Conservation (phyloP, 208 protist genomes). For the Leishmania mexicana region DNA sequence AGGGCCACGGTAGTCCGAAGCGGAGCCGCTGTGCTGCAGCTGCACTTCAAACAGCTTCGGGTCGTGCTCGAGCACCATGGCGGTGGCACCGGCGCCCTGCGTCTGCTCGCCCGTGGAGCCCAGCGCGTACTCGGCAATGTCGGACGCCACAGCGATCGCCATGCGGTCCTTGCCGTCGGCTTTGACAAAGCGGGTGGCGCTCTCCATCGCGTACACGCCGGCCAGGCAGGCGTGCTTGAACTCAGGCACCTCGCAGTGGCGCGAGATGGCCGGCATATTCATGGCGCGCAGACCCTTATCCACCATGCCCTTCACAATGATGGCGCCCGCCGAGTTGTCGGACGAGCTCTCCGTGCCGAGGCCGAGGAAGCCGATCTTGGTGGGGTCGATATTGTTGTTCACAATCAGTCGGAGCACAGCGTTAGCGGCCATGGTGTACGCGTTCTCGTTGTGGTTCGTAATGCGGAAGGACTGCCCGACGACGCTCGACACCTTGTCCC, state of each 20-base stretch:
- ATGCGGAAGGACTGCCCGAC: slow-evolving; percentile 91
- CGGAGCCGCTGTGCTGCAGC: slow-evolving; percentile 70
- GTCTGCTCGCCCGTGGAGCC: slow-evolving; percentile 92
- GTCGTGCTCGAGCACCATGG: slow-evolving; percentile 81
- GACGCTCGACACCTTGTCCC: slow-evolving; percentile 88
- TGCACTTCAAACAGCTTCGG: slow-evolving; percentile 82
- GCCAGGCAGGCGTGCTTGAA: slow-evolving; percentile 94
- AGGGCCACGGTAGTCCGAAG: slow-evolving; percentile 89
- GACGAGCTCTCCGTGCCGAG: slow-evolving; percentile 90
- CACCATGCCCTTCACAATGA: slow-evolving; percentile 92
- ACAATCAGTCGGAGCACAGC: slow-evolving; percentile 89
- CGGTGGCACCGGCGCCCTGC: slow-evolving; percentile 85
- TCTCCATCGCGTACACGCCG: slow-evolving; percentile 90
- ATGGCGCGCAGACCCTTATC: slow-evolving; percentile 81
- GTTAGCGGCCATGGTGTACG: slow-evolving; percentile 92
- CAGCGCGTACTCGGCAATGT: slow-evolving; percentile 91
- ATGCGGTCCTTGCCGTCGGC: slow-evolving; percentile 70
- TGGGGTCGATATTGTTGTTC: slow-evolving; percentile 85
- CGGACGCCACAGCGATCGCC: slow-evolving; percentile 88
- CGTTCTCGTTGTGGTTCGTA: slow-evolving; percentile 82
- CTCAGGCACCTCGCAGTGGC: slow-evolving; percentile 91
- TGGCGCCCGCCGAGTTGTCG: slow-evolving; percentile 90
- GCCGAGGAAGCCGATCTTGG: slow-evolving; percentile 85
- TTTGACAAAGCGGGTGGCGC: slow-evolving; percentile 67
- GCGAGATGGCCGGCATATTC: slow-evolving; percentile 69